Evolutionary conservation across 257 asterid species (phyloP), one percentile per base, ranked within the genome.

Genomic region (Coffea eugenioides): DNA sequence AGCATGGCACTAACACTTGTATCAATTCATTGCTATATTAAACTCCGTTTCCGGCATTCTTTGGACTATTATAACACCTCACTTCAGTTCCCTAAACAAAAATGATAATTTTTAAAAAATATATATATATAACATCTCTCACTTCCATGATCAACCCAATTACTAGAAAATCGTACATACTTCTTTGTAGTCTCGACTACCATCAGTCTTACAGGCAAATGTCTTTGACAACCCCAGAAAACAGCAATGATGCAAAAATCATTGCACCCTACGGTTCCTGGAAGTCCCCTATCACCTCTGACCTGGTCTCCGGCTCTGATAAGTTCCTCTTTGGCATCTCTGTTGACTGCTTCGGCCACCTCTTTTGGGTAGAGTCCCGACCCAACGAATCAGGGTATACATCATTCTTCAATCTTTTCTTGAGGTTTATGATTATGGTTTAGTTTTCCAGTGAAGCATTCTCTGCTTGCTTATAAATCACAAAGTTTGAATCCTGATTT

Each of bases 241-340:
- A 12, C 51, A 67, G 18, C 70, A 36, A 12, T 48, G 73, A 27
- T 39, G 10, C 15, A 43, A 76, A 67, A 86, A 87, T 87, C 84
- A 86, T 87, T 71, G 89, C 96, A 43, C 96, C 98, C 2, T 95
- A 93, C 46, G 99, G 99, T 80, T 93, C 99, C 0, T 95, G 99
- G 99, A 92, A 90, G 87, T 95, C 99, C 45, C 97, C 97, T 7
- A 89, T 95, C 87, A 92, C 97, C 36, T 87, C 99, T n/a, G 97
- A 92, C 83, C 45, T 93, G n/a, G 97, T 91, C 69, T 91, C 99
- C 62, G 97, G 95, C 68, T 87, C 98, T 34, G 87, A 52, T 21
- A 90, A 83, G 78, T 85, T 94, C 31, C 96, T 95, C 45, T 97
- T 96, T 52, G 99, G 99, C 76, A 87, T 88, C 46, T 75, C 90